Conservation (phyloP, 1,139 yeast genomes). For the Pichia sp. region DNA sequence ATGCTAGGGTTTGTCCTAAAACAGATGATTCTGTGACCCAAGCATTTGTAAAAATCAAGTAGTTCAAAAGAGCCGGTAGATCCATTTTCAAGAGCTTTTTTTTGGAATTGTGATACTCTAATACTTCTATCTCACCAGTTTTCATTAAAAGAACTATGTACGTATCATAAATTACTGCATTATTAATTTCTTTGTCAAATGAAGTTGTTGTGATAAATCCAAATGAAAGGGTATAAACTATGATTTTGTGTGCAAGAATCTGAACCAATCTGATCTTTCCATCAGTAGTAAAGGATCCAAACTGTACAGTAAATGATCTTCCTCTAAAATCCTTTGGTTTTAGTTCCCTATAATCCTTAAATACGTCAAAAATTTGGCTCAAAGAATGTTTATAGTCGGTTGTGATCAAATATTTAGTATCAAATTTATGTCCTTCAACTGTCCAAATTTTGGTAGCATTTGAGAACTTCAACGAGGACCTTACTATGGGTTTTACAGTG, state of each 20-base stretch:
- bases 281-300: constrained; percentile 31
- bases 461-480: constrained; percentile 66
- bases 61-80: constrained; percentile 24
- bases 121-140: constrained; percentile 49
- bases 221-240: constrained; percentile 59
- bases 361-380: constrained; percentile 68
- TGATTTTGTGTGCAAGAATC: constrained; percentile 60
- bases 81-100: constrained; percentile 22
- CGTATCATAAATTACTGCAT: constrained; percentile 46
- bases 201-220: constrained; percentile 31
- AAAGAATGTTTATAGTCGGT: constrained; percentile 59
- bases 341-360: constrained; percentile 58
- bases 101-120: constrained; percentile 28
- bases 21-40: constrained; percentile 43
- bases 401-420: constrained; percentile 57
- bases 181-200: constrained; percentile 41
- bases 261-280: constrained; percentile 61
- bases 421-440: constrained; percentile 34
- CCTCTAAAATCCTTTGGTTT: constrained; percentile 59
- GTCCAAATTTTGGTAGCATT: constrained; percentile 76
- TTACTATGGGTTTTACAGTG: constrained; percentile 55
- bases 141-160: constrained; percentile 46
- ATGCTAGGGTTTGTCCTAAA: constrained; percentile 27
- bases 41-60: constrained; percentile 59
- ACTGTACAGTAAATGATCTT: constrained; percentile 57